These are phyloP conservation scores for Solanum appendiculatum DNA, from an alignment of 257 asterid species.

Conservation along the genomic window DNA sequence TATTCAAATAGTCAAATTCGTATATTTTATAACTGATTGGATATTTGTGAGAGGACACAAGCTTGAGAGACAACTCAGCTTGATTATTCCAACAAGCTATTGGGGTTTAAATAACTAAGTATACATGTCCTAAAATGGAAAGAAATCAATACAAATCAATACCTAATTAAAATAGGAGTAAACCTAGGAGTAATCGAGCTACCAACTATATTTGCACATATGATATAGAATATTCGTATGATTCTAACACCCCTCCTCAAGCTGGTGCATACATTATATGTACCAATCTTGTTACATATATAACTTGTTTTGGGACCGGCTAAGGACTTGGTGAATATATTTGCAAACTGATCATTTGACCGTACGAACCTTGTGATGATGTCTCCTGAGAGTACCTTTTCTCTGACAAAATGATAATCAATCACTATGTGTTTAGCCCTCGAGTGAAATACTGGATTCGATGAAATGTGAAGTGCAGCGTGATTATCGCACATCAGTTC, in stretches of 20 bases:
- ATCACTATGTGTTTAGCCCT: neutral
- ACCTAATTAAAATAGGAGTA: neutral
- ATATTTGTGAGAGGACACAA: neutral
- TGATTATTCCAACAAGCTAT: too few species aligned
- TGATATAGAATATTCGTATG: neutral
- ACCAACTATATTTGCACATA: neutral
- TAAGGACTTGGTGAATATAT: too few species aligned
- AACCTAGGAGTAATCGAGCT: neutral
- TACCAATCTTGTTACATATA: too few species aligned
- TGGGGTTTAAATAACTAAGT: too few species aligned
- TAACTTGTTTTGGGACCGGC: too few species aligned
- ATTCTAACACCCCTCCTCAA: too few species aligned
- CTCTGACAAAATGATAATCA: neutral
- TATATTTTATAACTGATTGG: neutral
- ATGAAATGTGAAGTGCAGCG: neutral
- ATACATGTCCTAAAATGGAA: neutral
- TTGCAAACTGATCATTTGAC: too few species aligned
- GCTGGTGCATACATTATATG: too few species aligned
- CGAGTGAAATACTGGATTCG: neutral
- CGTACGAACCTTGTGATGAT: neutral
- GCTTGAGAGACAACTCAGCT: neutral
- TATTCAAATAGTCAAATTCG: neutral
- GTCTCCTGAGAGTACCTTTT: neutral
- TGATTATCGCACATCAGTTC: neutral
- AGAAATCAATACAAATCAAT: neutral